Percentiles rank a stretch among this genome's conserved stretches.
These are phyloP conservation scores for Astrothelium subdiscretum DNA, from an alignment of 495 filamentous ascomycete species.

Conservation along the genomic window DNA sequence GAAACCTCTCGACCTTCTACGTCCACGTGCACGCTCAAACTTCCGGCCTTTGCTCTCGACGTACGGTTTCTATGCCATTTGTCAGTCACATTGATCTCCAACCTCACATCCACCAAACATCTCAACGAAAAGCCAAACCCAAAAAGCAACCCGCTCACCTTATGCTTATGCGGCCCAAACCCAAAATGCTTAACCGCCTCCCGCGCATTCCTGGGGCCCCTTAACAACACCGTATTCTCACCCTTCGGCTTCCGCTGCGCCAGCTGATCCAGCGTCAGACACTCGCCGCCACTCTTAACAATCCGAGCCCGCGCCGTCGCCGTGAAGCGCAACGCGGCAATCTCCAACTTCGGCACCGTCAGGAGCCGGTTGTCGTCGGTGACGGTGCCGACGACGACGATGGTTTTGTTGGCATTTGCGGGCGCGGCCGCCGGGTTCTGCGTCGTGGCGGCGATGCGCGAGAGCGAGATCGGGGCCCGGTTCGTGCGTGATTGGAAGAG, in stretches of 20 bases:
- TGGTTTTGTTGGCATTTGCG: slow-evolving; percentile 72
- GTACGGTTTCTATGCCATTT: slow-evolving; percentile 66
- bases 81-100: slow-evolving; percentile 20
- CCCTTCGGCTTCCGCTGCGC: slow-evolving; percentile 87
- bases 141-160: slow-evolving; percentile 47
- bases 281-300: slow-evolving; percentile 82
- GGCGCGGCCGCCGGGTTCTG: slow-evolving; percentile 46
- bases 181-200: slow-evolving; percentile 99
- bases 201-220: slow-evolving; percentile 91
- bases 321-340: slow-evolving; percentile 92
- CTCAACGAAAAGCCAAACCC: background rate
- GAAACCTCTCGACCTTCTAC: slow-evolving; percentile 92
- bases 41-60: slow-evolving; percentile 97
- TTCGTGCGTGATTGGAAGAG: slow-evolving; percentile 50
- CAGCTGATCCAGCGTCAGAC: slow-evolving; percentile 89
- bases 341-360: slow-evolving; percentile 73
- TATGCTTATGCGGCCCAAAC: slow-evolving; percentile 91
- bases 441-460: slow-evolving; percentile 66
- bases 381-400: slow-evolving; percentile 83
- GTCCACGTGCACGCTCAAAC: slow-evolving; percentile 96
- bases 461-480: slow-evolving; percentile 88
- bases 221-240: slow-evolving; percentile 84
- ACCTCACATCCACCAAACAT: background rate
- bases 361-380: slow-evolving; percentile 94
- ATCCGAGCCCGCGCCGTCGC: slow-evolving; percentile 90